Conservation (phyloP, 495 filamentous ascomycete species). For the Hapsidospora chrysogenum region DNA sequence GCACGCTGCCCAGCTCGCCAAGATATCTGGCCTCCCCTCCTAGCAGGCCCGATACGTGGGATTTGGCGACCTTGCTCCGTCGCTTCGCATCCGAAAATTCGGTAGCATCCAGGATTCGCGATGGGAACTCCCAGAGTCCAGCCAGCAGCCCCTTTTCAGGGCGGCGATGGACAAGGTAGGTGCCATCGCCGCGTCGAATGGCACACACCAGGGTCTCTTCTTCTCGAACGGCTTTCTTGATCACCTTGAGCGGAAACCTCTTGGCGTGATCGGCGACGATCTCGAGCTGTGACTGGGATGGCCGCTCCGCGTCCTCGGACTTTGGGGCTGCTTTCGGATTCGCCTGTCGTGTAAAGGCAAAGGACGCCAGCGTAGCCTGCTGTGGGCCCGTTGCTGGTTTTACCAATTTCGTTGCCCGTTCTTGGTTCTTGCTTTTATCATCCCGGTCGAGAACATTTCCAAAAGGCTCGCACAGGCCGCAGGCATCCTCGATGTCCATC, state of each 20-base stretch:
- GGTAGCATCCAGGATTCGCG: conserved; percentile 11
- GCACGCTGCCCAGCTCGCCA: conserved; percentile 20
- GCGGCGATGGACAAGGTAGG: conserved; percentile 22
- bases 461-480: conserved; percentile 18
- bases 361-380: conserved; percentile 4
- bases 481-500: conserved; percentile 27
- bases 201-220: conserved; percentile 28
- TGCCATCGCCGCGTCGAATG: conserved; percentile 17
- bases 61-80: conserved; percentile 8
- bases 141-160: conserved; percentile 26
- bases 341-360: neutral
- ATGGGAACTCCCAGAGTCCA: conserved; percentile 29
- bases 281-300: conserved; percentile 2
- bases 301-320: neutral
- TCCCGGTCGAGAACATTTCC: conserved; percentile 12
- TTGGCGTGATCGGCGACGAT: conserved; percentile 18
- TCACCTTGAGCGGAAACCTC: conserved; percentile 19
- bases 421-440: too few species aligned
- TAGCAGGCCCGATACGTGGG: conserved; percentile 9
- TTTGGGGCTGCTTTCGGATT: conserved; percentile 1
- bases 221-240: conserved; percentile 23
- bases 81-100: conserved; percentile 8
- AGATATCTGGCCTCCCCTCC: conserved; percentile 5
- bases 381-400: conserved; percentile 1
- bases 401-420: neutral